phyloP scores from a whole-genome alignment of 73 alveolate species.

The Paramecium biaurelia region DNA sequence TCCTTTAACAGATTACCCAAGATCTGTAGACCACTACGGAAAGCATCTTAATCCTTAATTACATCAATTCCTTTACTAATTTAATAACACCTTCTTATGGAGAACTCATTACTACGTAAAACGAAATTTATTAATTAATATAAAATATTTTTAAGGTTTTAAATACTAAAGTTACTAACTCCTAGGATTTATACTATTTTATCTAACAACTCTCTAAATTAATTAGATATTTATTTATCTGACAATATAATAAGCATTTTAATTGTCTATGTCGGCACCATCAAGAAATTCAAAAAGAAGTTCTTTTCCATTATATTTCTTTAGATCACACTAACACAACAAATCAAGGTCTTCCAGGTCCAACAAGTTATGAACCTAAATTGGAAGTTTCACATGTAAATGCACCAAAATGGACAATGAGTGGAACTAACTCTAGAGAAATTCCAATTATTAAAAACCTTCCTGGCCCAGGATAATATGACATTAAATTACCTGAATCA shows the following conservation, averaged over 20 bases:
- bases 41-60: slow-evolving; percentile 45
- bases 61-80: not conserved
- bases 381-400: not conserved
- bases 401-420: slow-evolving; percentile 36
- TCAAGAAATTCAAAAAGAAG: not conserved
- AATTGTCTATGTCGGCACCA: not conserved
- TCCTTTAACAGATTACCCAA: not conserved
- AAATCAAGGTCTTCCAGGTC: not conserved
- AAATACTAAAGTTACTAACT: not conserved
- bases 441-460: not conserved
- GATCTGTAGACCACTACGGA: not conserved
- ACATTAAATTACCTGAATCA: not conserved
- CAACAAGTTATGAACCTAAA: not conserved
- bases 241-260: not conserved
- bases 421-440: not conserved
- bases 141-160: not conserved
- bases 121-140: not conserved
- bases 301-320: not conserved
- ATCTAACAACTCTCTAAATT: not conserved
- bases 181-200: not conserved
- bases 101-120: slow-evolving; percentile 25
- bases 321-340: not conserved
- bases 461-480: slow-evolving; percentile 48
- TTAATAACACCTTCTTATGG: not conserved
- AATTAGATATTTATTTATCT: not conserved